Evolutionary conservation across 2,329 filamentous ascomycete species (phyloP).

Genomic region (Hymenoscyphus albidus): DNA sequence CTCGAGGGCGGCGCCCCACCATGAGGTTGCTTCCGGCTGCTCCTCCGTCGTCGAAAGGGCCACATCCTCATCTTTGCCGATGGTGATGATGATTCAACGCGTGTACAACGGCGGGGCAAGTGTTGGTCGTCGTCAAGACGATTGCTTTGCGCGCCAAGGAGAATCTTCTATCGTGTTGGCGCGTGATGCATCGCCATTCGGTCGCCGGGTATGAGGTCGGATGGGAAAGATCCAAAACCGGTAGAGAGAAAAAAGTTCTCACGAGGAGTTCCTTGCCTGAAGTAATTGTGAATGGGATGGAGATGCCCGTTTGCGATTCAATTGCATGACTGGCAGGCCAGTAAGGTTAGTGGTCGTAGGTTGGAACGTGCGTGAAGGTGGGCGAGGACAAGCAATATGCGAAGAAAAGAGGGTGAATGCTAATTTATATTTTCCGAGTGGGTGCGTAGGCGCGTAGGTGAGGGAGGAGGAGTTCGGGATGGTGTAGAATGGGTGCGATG

Average conservation of each 20-base stretch:
- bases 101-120: conserved; percentile 15
- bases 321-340: not conserved
- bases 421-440: not conserved
- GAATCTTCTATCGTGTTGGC: conserved; percentile 19
- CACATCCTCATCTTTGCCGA: conserved; percentile 48
- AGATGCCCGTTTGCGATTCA: not conserved
- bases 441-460: not conserved
- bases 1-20: conserved; percentile 53
- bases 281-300: conserved; percentile 4
- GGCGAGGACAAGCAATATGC: not conserved
- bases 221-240: conserved; percentile 4
- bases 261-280: conserved; percentile 24
- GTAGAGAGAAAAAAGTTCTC: not conserved
- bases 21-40: conserved; percentile 58
- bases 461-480: not conserved
- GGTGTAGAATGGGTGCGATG: not conserved
- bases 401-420: not conserved
- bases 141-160: conserved; percentile 9
- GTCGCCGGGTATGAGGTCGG: conserved; percentile 5
- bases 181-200: conserved; percentile 25
- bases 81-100: conserved; percentile 53
- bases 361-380: not conserved
- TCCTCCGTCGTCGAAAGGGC: conserved; percentile 70
- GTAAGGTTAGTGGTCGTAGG: not conserved
- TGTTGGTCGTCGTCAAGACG: conserved; percentile 3